Percentiles rank a stretch among this genome's conserved stretches.
These are phyloP conservation scores for Trichophyton benhamiae DNA, from an alignment of 2,329 filamentous ascomycete genomes.

Conservation along the genomic window DNA sequence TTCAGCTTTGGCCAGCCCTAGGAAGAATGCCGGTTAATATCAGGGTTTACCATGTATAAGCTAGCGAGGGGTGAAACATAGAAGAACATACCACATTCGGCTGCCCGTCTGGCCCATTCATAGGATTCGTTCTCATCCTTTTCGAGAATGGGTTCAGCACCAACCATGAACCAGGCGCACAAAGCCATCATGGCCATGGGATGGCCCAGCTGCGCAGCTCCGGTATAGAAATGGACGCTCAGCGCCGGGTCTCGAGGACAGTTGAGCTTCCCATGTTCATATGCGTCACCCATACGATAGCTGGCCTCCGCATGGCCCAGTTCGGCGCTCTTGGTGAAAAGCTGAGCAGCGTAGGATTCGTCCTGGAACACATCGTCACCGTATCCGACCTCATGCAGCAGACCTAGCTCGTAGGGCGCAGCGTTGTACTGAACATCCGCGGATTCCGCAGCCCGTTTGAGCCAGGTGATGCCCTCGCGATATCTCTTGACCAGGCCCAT, in stretches of 20 bases:
- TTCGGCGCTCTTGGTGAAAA: slow-evolving; percentile 90
- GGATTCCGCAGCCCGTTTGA: slow-evolving; percentile 82
- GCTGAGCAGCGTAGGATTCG: slow-evolving; percentile 75
- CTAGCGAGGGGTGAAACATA: not conserved
- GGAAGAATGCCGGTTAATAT: not conserved
- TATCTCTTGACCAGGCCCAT: slow-evolving; percentile 74
- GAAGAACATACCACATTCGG: slow-evolving; percentile 58
- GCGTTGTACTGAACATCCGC: slow-evolving; percentile 86
- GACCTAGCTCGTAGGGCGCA: slow-evolving; percentile 79
- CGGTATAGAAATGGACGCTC: slow-evolving; percentile 95
- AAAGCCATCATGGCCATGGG: slow-evolving; percentile 92
- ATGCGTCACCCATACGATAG: slow-evolving; percentile 85
- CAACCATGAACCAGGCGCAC: slow-evolving; percentile 97
- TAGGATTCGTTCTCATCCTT: slow-evolving; percentile 95
- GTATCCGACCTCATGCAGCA: slow-evolving; percentile 83
- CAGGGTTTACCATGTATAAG: slow-evolving; percentile 4
- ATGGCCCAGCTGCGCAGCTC: slow-evolving; percentile 73
- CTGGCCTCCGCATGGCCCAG: slow-evolving; percentile 78
- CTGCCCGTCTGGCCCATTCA: slow-evolving; percentile 83
- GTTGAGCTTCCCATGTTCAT: slow-evolving; percentile 77
- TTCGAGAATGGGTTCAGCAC: slow-evolving; percentile 78
- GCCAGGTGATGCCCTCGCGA: slow-evolving; percentile 86
- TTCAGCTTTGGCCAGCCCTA: slow-evolving; percentile 54
- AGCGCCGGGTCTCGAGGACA: slow-evolving; percentile 86
- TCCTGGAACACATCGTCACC: slow-evolving; percentile 91